Base-by-base conservation (phyloP, 2,329 filamentous ascomycete genomes). In the Acarospora socialis region DNA sequence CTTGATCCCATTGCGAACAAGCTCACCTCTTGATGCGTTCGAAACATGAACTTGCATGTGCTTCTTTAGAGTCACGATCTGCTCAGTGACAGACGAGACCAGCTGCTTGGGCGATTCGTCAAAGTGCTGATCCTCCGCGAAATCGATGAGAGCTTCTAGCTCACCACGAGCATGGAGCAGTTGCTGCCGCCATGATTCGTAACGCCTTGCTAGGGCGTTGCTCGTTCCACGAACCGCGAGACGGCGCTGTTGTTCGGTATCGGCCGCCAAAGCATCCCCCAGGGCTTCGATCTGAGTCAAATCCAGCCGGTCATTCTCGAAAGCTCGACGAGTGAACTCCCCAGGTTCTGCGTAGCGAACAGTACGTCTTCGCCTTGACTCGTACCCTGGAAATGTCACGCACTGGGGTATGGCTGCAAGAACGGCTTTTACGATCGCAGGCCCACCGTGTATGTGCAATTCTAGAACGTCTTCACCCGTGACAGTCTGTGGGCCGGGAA, bases 91-190 rank as follows among this genome's bases (percentile, higher is more conserved):
- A 29, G 75, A 82, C 1, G 50, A 53, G 26, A 92, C 66, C 14
- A 95, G 63, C 34, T 80, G 69, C 0, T 66, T 59, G 1, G 83
- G 80, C 3, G 81, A 77, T 54, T 93, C 84, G 44, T 95, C 86
- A 48, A 98, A 92, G 58, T 95, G 81, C 56, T 98, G 87, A 48
- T 95, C 90, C 53, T 98, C 90, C 1, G 82, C 80, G 52, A 98
- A 98, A 55, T 98, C 90, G 39, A 98, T 95, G 43, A 98, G 59
- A 0, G 90, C 90, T 56, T 98, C 90, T 22, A 98, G 66, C 57
- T 95, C 86, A 7, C 83, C 90, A 2, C 90, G 73, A 7, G 86
- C 86, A 40, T 78, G 67, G 5, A 95, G 62, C 12, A 98, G 59
- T 42, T 74, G 65, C 41, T 70, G 61, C 16, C 87, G 73, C 90